Percentiles rank a stretch among this genome's conserved stretches.
phyloP scores from a whole-genome alignment of 139 green algal species.

The Chlorella sp. region DNA sequence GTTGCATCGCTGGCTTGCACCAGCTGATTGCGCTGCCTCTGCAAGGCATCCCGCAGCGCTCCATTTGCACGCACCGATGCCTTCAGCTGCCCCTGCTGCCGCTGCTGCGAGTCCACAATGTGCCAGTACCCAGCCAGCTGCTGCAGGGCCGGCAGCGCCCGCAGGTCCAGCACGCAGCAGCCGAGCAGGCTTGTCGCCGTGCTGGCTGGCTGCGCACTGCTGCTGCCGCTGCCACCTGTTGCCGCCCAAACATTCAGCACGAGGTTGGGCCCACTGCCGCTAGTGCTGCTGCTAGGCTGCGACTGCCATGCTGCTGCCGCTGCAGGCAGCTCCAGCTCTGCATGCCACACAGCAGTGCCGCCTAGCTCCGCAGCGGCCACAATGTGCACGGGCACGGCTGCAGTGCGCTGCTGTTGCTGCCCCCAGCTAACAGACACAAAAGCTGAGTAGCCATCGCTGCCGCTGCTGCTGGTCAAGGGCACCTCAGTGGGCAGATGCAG shows the following conservation, averaged over 20 bases:
- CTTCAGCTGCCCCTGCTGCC: slow-evolving; percentile 13
- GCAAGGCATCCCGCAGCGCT: neutral
- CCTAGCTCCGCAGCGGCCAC: neutral
- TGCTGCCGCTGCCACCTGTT: neutral
- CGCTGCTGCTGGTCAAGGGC: neutral
- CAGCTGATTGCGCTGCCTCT: too few species aligned
- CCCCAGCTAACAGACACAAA: neutral
- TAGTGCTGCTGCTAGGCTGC: neutral
- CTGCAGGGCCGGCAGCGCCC: neutral
- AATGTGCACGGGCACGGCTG: neutral
- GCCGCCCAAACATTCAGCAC: slow-evolving; percentile 8
- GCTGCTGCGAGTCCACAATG: neutral
- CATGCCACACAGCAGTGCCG: slow-evolving; percentile 18
- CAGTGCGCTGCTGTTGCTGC: neutral
- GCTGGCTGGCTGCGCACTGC: neutral
- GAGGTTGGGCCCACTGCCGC: neutral
- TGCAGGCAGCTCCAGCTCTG: slow-evolving; percentile 12
- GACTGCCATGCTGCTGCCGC: neutral
- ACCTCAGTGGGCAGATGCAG: neutral
- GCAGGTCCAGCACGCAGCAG: neutral
- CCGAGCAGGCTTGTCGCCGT: neutral
- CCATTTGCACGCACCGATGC: neutral
- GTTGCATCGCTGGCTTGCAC: too few species aligned
- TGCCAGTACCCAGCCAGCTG: neutral
- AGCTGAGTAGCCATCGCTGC: neutral